Conservation (phyloP, 2,329 filamentous ascomycete species). For the Fusarium transvaalense region DNA sequence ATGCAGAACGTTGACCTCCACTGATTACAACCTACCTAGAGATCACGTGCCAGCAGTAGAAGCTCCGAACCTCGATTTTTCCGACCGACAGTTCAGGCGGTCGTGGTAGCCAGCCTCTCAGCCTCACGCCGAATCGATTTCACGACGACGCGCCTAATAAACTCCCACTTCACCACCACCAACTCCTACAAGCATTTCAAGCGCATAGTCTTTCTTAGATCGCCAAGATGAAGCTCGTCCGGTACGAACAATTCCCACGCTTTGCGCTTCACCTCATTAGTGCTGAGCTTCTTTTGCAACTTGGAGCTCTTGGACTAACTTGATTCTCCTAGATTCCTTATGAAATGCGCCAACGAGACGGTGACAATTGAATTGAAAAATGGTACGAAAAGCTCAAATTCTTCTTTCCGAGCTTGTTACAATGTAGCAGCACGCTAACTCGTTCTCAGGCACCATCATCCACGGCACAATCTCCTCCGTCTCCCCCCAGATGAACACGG, state of each 20-base stretch:
- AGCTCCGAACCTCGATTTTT: conserved; percentile 50
- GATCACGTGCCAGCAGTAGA: conserved; percentile 40
- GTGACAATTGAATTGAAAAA: conserved; percentile 99
- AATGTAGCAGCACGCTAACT: conserved; percentile 23
- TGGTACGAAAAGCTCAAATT: conserved; percentile 68
- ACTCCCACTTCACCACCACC: conserved; percentile 23
- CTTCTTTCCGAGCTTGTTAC: background rate
- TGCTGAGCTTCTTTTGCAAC: conserved; percentile 41
- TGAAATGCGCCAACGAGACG: conserved; percentile 99
- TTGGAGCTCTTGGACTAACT: conserved; percentile 46
- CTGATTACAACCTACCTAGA: no score
- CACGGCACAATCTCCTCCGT: conserved; percentile 97
- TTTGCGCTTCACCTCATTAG: conserved; percentile 29
- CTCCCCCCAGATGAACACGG: conserved; percentile 98
- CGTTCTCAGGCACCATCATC: conserved; percentile 82
- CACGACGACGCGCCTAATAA: conserved; percentile 40
- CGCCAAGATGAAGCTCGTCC: conserved; percentile 92
- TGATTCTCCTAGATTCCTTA: conserved; percentile 80
- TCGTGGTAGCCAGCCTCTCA: conserved; percentile 47
- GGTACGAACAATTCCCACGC: conserved; percentile 68
- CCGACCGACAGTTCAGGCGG: conserved; percentile 50
- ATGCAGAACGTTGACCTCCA: no score
- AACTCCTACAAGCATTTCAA: conserved; percentile 6
- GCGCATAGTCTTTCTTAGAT: conserved; percentile 18
- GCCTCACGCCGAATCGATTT: conserved; percentile 46